A percentile compares a stretch with the other conserved stretches of the same genome.
Evolutionary conservation across 73 alveolate species (phyloP).

Genomic region (Paramecium pentaurelia): DNA sequence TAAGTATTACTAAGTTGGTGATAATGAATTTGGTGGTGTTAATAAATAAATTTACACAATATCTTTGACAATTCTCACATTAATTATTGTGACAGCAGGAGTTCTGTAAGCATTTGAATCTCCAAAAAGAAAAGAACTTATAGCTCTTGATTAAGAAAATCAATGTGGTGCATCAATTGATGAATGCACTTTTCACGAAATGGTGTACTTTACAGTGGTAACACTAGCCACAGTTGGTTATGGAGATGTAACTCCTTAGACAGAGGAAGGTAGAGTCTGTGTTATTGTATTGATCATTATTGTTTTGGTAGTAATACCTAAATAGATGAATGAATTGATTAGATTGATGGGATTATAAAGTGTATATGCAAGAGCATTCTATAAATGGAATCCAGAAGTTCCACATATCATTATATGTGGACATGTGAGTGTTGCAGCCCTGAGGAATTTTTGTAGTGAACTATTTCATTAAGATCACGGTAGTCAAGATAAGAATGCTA

Average conservation of each 20-base stretch:
- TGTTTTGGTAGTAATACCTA: constrained; percentile 86
- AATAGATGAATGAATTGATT: constrained; percentile 86
- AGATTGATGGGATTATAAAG: constrained; percentile 88
- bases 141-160: background rate
- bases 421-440: constrained; percentile 79
- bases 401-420: constrained; percentile 96
- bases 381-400: constrained; percentile 89
- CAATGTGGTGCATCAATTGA: background rate
- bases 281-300: constrained; percentile 78
- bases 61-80: constrained; percentile 41
- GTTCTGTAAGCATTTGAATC: constrained; percentile 74
- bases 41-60: constrained; percentile 39
- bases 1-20: constrained; percentile 54
- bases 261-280: constrained; percentile 88
- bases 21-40: constrained; percentile 58
- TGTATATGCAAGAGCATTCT: constrained; percentile 85
- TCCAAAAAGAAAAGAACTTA: constrained; percentile 45
- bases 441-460: constrained; percentile 89
- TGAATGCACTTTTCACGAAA: constrained; percentile 73
- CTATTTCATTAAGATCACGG: constrained; percentile 97
- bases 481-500: constrained; percentile 88
- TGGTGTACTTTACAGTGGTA: constrained; percentile 85
- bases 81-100: constrained; percentile 69
- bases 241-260: constrained; percentile 91
- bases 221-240: constrained; percentile 95